phyloP scores from a whole-genome alignment of 2,329 filamentous ascomycete genomes.

The Scytalidium lignicola region DNA sequence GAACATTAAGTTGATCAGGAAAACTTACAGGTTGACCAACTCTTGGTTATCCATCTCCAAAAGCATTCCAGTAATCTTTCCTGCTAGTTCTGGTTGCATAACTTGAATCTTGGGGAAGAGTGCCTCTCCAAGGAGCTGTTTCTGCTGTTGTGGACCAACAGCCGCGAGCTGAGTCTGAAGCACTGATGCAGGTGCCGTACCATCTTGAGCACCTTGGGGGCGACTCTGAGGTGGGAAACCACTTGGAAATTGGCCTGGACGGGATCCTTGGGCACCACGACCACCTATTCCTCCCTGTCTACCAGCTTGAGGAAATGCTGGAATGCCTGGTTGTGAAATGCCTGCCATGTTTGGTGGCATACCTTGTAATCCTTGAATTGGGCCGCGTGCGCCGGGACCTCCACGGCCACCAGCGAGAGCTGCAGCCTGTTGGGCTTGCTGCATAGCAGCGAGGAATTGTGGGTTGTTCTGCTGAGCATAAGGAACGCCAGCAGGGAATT shows the following conservation, averaged over 20 bases:
- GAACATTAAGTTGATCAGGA: conserved; percentile 1
- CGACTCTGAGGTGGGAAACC: conserved; percentile 30
- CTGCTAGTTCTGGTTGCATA: conserved; percentile 90
- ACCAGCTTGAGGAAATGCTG: conserved; percentile 44
- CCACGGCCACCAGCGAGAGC: conserved; percentile 40
- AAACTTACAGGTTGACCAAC: conserved; percentile 87
- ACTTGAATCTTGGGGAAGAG: conserved; percentile 98
- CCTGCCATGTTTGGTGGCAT: conserved; percentile 68
- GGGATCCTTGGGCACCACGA: conserved; percentile 29
- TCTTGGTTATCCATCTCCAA: conserved; percentile 98
- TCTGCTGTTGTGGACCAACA: conserved; percentile 70
- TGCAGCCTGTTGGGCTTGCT: conserved; percentile 63
- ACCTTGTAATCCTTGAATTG: conserved; percentile 58
- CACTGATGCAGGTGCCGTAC: conserved; percentile 26
- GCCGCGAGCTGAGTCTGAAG: conserved; percentile 54
- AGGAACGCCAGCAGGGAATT: conserved; percentile 72
- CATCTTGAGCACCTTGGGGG: conserved; percentile 28
- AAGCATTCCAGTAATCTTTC: conserved; percentile 99
- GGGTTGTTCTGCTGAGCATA: conserved; percentile 78
- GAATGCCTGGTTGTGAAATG: conserved; percentile 50
- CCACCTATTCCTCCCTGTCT: conserved; percentile 38
- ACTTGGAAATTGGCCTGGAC: conserved; percentile 29
- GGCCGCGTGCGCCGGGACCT: conserved; percentile 50
- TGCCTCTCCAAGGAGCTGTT: conserved; percentile 96
- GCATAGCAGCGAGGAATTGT: conserved; percentile 76